Evolutionary conservation across 352 stramenopile species (phyloP), one percentile per base, ranked within the genome.

Genomic region (Phytophthora rubi): DNA sequence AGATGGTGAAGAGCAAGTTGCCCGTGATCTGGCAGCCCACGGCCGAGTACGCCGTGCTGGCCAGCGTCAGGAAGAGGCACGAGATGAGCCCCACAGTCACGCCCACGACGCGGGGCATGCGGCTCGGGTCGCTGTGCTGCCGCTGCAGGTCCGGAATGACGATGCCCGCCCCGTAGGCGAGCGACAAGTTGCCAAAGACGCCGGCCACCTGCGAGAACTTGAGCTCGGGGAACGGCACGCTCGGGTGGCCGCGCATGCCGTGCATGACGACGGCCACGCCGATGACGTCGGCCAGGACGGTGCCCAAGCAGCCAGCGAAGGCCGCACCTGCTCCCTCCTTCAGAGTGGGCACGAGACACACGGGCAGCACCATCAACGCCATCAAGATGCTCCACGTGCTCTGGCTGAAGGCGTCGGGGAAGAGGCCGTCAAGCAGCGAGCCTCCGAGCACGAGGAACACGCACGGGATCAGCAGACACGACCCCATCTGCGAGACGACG

Each of bases 1-100:
- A 82, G 37, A 86, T 84, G 21, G 73, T 62, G 65, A 82, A 85
- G 26, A 85, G 73, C 62, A 85, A 61, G 65, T 82, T 82, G 53
- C 75, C 68, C 23, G 77, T 73, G 53, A 85, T 83, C 70, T 85
- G 78, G 63, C 78, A 85, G 23, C 77, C 77, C 8, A 85, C 65
- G 4, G 70, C 70, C 35, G 73, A 82, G 59, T 80, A 82, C n/a
- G 65, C 73, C 42, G 64, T 66, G 42, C 48, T 70, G 26, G 76
- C 59, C 59, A 81, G 53, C 32, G 64, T 60, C 39, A 76, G 47
- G 70, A 80, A 79, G 37, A 80, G 62, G 8, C 37, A 44, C 45
- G 71, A 77, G 39, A 81, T 65, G 45, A 81, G 62, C 18, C 33
- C 54, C 18, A 61, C 54, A 12, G 54, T 61, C 18, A 61, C 54